Evolutionary conservation across 1,284 basidiomycete genomes (phyloP).

Genomic region (Volvariella surrecta): DNA sequence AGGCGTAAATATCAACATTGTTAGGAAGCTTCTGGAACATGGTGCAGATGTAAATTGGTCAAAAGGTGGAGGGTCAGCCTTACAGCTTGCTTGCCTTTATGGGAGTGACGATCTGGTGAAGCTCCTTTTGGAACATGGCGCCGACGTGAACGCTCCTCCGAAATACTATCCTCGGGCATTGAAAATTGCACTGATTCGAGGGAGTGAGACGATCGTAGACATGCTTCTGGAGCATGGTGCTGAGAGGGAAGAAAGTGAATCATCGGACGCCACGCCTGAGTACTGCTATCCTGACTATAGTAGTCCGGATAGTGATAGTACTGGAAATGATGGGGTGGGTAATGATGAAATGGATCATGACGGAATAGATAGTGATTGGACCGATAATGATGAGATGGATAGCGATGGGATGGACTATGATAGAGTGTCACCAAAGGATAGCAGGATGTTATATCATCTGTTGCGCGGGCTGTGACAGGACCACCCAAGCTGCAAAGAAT

Average conservation of each 20-base stretch:
- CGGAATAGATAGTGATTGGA: too few relatives aligned
- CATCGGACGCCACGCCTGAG: too few relatives aligned
- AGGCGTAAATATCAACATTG: conserved; percentile 1
- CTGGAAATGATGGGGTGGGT: too few relatives aligned
- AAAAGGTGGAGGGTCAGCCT: conserved; percentile 1
- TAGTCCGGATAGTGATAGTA: too few relatives aligned
- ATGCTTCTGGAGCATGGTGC: background rate
- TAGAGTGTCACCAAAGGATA: too few relatives aligned
- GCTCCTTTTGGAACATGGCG: conserved; percentile 8
- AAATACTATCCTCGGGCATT: conserved; percentile 8
- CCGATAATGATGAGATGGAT: too few relatives aligned
- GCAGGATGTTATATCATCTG: too few relatives aligned
- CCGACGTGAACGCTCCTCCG: conserved; percentile 8
- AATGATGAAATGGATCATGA: too few relatives aligned
- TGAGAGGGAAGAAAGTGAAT: background rate
- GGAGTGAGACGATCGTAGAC: conserved; percentile 2
- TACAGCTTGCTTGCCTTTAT: conserved; percentile 5
- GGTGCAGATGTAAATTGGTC: background rate
- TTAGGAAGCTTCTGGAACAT: background rate
- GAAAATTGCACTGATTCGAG: conserved; percentile 5
- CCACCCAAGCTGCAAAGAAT: too few relatives aligned
- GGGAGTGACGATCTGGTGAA: conserved; percentile 7
- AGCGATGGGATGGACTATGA: too few relatives aligned
- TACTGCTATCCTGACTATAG: too few relatives aligned
- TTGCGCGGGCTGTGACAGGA: too few relatives aligned